phyloP scores from a whole-genome alignment of 306 rosid species.

The Cucumis melo region DNA sequence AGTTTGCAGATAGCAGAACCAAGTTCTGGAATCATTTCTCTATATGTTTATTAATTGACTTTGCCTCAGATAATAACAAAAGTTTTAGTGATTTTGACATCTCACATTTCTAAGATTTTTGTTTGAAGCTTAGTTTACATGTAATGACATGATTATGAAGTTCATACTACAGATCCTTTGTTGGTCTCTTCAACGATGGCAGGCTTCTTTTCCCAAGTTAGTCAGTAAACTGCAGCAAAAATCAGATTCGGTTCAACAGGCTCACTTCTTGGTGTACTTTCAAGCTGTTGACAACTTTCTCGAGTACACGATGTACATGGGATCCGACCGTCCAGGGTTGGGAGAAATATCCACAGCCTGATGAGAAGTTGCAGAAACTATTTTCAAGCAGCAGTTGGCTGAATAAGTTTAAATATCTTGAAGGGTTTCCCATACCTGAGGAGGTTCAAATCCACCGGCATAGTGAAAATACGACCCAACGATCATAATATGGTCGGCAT shows the following conservation, averaged over 20 bases:
- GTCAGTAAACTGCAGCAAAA: background rate
- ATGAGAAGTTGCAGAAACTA: conserved; percentile 10
- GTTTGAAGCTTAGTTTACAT: background rate
- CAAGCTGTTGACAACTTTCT: conserved; percentile 32
- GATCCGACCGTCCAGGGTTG: conserved; percentile 72
- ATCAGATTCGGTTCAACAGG: background rate
- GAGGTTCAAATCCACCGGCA: conserved; percentile 72
- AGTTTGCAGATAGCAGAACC: background rate
- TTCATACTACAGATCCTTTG: background rate
- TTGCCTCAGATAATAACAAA: background rate
- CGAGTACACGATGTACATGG: conserved; percentile 56
- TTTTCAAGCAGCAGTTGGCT: background rate
- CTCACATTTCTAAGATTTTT: background rate
- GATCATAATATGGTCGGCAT: conserved; percentile 59
- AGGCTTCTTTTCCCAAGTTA: background rate
- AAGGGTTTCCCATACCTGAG: conserved; percentile 36
- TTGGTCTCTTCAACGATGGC: background rate
- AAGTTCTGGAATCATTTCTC: background rate
- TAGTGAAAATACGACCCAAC: conserved; percentile 76
- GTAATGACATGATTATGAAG: background rate
- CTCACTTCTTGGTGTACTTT: background rate
- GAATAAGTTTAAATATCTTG: background rate
- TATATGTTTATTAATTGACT: background rate
- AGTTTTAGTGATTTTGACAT: background rate
- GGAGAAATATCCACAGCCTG: conserved; percentile 74